phyloP scores from a whole-genome alignment of 2,329 filamentous ascomycete species.

The Apiospora kogelbergensis region DNA sequence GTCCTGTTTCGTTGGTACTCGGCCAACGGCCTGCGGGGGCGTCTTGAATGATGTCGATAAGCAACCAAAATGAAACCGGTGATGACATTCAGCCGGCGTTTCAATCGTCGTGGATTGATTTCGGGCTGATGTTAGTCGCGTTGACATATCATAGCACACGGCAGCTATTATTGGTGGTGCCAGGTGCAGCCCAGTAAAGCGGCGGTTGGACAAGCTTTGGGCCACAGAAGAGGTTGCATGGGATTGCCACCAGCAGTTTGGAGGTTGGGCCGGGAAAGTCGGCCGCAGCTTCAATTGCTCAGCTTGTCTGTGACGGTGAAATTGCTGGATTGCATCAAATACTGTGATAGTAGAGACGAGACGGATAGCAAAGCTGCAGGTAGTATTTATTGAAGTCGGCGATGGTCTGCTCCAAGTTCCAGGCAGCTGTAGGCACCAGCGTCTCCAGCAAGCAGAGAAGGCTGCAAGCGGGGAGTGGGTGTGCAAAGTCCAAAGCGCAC shows the following conservation, averaged over 20 bases:
- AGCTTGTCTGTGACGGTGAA: neutral
- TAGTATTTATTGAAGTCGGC: neutral
- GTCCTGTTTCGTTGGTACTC: neutral
- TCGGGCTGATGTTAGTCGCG: neutral
- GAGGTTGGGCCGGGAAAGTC: neutral
- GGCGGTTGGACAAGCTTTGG: neutral
- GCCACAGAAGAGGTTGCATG: constrained; percentile 1
- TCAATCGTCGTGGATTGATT: neutral
- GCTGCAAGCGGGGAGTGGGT: too few species aligned
- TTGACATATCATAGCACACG: neutral
- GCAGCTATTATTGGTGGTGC: neutral
- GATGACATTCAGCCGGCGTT: constrained; percentile 4
- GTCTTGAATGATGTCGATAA: constrained; percentile 1
- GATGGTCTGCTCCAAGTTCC: neutral
- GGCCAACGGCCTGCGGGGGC: neutral
- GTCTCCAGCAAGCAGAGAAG: too few species aligned
- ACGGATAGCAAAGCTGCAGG: neutral
- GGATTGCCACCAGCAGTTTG: neutral
- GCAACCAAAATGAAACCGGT: constrained; percentile 4
- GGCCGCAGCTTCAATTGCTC: neutral
- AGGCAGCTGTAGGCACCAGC: constrained; percentile 4
- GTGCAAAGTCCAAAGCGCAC: too few species aligned
- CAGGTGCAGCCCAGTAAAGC: neutral
- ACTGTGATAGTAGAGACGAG: too few species aligned
- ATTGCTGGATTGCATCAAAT: neutral